Conservation (phyloP, 1,139 yeast genomes). For the Wickerhamomyces sp. region DNA sequence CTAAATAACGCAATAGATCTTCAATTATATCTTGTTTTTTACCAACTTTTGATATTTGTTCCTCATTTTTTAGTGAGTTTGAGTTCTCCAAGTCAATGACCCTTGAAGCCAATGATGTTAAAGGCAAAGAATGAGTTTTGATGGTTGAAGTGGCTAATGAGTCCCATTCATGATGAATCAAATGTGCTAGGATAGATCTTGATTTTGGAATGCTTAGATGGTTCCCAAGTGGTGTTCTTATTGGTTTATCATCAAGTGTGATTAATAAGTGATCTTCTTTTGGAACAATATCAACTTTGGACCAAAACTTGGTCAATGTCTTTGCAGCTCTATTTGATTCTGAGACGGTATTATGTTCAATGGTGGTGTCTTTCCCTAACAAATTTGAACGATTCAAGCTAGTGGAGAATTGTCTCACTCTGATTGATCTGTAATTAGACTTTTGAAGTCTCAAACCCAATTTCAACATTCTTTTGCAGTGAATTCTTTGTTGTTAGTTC, state of each 20-base stretch:
- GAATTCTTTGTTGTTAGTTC: too few relatives aligned
- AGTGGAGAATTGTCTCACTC: neutral
- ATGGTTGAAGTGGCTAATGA: conserved; percentile 65
- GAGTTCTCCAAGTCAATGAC: conserved; percentile 63
- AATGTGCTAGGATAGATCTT: conserved; percentile 61
- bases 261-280: conserved; percentile 33
- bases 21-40: conserved; percentile 47
- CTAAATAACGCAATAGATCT: conserved; percentile 71
- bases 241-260: conserved; percentile 66
- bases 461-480: too few relatives aligned
- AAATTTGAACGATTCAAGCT: conserved; percentile 2
- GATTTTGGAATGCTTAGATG: conserved; percentile 56
- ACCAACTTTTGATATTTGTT: conserved; percentile 56
- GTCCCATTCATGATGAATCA: conserved; percentile 87
- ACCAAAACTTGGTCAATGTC: conserved; percentile 81
- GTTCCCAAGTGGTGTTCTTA: conserved; percentile 83
- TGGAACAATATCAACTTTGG: conserved; percentile 50
- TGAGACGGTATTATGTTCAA: conserved; percentile 48
- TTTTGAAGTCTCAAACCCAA: too few relatives aligned
- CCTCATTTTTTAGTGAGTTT: conserved; percentile 32
- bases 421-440: neutral
- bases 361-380: conserved; percentile 33
- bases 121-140: conserved; percentile 76
- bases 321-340: conserved; percentile 71
- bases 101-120: conserved; percentile 82